Evolutionary conservation across 345 rosid species (phyloP), one percentile per base, ranked within the genome.

Genomic region (Gossypium bickii): DNA sequence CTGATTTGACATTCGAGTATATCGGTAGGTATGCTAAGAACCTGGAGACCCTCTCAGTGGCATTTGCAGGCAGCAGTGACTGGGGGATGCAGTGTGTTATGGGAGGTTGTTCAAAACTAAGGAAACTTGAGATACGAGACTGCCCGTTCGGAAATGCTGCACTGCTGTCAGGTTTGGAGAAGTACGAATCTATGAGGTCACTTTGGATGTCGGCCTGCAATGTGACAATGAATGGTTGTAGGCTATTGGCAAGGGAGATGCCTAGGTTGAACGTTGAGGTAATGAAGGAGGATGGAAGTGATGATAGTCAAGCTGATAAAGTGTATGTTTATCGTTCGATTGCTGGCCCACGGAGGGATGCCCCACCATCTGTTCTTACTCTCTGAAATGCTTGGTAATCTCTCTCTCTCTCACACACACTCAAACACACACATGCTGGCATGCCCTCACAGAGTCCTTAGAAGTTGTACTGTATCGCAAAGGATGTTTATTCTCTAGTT

Each of bases 141-240:
- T 87, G 91, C 65, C 94, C 92, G 29, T 89, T 89, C 62, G 94
- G 94, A 47, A 83, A 89, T 75, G 84, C 29, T 2, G 92, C 94
- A 11, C 81, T 89, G 72, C 86, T 89, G 43, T 86, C 90, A 1
- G 92, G 92, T 72, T 67, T 87, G 82, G 90, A 87, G 83, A 89
- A 81, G 81, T 87, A 87, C 22, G 93, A 89, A 77, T 86, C 91
- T 5, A 89, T 89, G 93, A 86, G 91, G 81, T 89, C 91, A 4
- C 89, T 89, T 70, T 89, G 93, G 93, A 87, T 89, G 91, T 89
- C 93, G 22, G 83, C 91, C 44, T 89, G 93, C 80, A 85, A 87
- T 65, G 82, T 89, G 76, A 87, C 93, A 24, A 86, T 89, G 84
- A 80, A 78, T 79, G 93, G 81, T 22, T 89, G 93, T 76, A 77